Evolutionary conservation across 2,329 filamentous ascomycete genomes (phyloP).

Genomic region (Monilinia fructicola): DNA sequence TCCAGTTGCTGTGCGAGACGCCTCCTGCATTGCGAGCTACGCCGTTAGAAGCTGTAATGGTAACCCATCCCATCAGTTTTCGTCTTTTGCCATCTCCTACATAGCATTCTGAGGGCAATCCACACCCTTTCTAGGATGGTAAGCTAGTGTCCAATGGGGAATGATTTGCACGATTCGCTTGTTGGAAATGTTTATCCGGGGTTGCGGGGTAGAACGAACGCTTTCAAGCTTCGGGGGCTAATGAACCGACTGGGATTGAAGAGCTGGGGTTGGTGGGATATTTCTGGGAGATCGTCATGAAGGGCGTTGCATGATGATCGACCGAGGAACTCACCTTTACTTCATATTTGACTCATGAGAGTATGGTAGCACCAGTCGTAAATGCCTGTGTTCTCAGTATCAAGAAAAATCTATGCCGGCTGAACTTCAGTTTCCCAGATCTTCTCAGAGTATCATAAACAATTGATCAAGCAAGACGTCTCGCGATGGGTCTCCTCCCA

Average conservation of each 20-base stretch:
- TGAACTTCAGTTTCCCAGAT: background rate
- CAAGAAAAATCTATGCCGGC: background rate
- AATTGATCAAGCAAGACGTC: background rate
- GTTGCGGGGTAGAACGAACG: background rate
- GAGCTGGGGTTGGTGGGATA: slow-evolving; percentile 2
- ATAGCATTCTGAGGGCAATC: background rate
- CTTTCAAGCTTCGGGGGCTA: slow-evolving; percentile 7
- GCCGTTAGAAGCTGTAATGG: background rate
- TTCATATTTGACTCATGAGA: background rate
- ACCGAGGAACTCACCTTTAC: background rate
- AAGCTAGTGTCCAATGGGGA: background rate
- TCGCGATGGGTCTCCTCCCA: slow-evolving; percentile 20
- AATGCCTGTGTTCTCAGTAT: background rate
- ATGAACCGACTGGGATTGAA: slow-evolving; percentile 1
- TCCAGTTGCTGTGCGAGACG: background rate
- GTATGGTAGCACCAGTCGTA: background rate
- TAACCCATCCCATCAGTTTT: background rate
- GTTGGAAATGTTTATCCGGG: slow-evolving; percentile 1
- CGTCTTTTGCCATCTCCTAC: background rate
- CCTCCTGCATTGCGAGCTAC: background rate
- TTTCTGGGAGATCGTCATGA: background rate
- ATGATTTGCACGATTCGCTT: slow-evolving; percentile 1
- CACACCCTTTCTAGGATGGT: background rate
- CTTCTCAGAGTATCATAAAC: background rate
- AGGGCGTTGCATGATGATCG: background rate